Percentiles rank a stretch among this genome's conserved stretches.
These are phyloP conservation scores for Phytophthora rubi DNA, from an alignment of 352 stramenopile species.

Conservation along the genomic window DNA sequence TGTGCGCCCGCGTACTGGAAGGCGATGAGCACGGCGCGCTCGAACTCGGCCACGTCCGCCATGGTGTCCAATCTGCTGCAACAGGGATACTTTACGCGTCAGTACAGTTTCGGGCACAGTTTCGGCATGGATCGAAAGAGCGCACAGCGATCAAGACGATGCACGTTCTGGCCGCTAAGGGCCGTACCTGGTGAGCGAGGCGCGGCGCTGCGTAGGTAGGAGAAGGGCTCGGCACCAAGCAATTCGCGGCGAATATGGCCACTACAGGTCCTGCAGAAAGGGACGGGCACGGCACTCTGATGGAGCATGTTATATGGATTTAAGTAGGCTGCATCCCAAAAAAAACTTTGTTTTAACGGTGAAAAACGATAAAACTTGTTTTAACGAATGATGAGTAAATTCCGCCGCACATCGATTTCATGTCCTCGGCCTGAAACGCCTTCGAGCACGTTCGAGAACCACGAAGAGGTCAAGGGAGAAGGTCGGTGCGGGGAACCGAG, in stretches of 20 bases:
- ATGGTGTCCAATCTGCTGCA: constrained; percentile 9
- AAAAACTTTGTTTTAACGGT: too few relatives aligned
- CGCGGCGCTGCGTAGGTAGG: constrained; percentile 1
- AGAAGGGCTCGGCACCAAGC: constrained; percentile 18
- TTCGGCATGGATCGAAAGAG: constrained; percentile 6
- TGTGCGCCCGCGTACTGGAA: constrained; percentile 82
- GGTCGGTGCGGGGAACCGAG: too few relatives aligned
- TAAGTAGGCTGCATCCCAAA: not conserved
- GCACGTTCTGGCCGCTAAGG: not conserved
- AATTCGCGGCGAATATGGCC: not conserved
- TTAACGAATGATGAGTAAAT: too few relatives aligned
- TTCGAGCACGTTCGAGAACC: too few relatives aligned
- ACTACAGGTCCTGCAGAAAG: not conserved
- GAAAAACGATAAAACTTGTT: too few relatives aligned
- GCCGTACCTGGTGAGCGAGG: constrained; percentile 10
- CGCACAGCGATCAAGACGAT: not conserved
- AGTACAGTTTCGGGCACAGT: not conserved
- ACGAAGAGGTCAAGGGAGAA: too few relatives aligned
- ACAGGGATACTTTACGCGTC: not conserved
- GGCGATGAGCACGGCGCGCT: constrained; percentile 77
- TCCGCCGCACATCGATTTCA: too few relatives aligned
- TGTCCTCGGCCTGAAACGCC: too few relatives aligned
- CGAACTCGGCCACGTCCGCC: constrained; percentile 59
- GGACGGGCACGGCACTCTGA: not conserved
- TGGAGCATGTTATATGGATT: not conserved